These are phyloP conservation scores for Psilocybe tampanensis DNA, from an alignment of 768 basidiomycete species.

Conservation along the genomic window DNA sequence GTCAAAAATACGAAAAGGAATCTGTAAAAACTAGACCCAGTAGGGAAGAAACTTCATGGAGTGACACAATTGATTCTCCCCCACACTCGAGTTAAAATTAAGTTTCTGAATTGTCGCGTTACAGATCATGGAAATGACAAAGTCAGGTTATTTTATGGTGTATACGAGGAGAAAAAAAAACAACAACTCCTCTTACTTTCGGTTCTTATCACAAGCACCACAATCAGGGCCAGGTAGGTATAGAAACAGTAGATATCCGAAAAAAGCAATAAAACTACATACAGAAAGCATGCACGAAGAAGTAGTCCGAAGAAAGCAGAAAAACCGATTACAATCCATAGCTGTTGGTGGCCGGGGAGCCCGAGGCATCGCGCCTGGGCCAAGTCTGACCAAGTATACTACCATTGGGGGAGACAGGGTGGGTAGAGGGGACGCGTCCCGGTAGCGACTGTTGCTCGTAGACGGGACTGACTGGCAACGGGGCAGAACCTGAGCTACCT, in stretches of 20 bases:
- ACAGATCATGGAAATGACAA: too few species aligned
- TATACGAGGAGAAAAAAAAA: neutral
- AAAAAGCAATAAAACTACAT: conserved; percentile 4
- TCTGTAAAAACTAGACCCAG: conserved; percentile 19
- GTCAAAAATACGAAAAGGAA: conserved; percentile 55
- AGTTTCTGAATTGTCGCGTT: too few species aligned
- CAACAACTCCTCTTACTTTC: neutral
- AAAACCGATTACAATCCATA: conserved; percentile 14
- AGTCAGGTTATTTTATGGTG: too few species aligned
- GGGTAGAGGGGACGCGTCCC: conserved; percentile 15
- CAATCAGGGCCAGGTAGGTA: neutral
- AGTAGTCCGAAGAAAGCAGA: conserved; percentile 4
- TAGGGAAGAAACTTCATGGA: conserved; percentile 8
- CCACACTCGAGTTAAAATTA: neutral
- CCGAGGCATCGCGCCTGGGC: conserved; percentile 28
- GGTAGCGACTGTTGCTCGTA: conserved; percentile 33
- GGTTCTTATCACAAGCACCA: neutral
- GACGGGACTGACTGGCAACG: conserved; percentile 39
- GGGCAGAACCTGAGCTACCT: conserved; percentile 26
- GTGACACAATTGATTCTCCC: neutral
- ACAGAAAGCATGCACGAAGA: conserved; percentile 8
- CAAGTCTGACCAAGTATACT: conserved; percentile 19
- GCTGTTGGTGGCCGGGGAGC: conserved; percentile 21
- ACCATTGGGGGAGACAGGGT: conserved; percentile 18
- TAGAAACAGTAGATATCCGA: neutral